Evolutionary conservation across 1,139 yeast genomes (phyloP).

Genomic region (Scheffersomyces stambukii): DNA sequence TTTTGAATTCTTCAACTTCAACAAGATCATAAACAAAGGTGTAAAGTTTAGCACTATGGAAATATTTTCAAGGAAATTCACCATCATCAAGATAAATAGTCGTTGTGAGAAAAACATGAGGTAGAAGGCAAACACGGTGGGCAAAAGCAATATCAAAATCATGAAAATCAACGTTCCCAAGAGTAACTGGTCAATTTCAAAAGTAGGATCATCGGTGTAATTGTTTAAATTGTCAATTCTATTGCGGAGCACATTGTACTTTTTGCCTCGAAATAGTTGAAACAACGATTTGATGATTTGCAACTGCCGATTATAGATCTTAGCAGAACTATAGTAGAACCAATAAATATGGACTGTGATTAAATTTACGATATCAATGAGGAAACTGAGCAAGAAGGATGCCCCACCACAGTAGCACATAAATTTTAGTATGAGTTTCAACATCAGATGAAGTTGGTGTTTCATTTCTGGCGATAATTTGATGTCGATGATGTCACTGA

Average conservation of each 20-base stretch:
- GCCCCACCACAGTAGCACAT: conserved; percentile 55
- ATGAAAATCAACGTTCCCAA: conserved; percentile 88
- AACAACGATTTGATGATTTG: conserved; percentile 68
- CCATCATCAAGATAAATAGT: conserved; percentile 46
- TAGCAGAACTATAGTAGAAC: conserved; percentile 75
- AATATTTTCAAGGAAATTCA: conserved; percentile 55
- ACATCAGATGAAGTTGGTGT: too few species aligned
- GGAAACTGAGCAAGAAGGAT: conserved; percentile 63
- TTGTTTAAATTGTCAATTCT: conserved; percentile 64
- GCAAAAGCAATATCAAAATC: conserved; percentile 69
- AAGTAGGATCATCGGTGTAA: conserved; percentile 40
- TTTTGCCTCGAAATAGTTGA: conserved; percentile 85
- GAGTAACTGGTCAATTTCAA: conserved; percentile 80
- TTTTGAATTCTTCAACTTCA: conserved; percentile 75
- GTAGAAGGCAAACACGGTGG: conserved; percentile 86
- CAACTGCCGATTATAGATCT: conserved; percentile 73
- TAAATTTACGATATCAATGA: conserved; percentile 61
- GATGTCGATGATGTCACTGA: background rate
- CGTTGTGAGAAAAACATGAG: conserved; percentile 70
- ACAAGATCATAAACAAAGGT: conserved; percentile 77
- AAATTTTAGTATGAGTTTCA: conserved; percentile 11
- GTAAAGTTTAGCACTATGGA: conserved; percentile 73
- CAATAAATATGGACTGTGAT: conserved; percentile 70
- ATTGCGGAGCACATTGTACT: conserved; percentile 75
- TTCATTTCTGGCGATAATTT: too few species aligned